Evolutionary conservation across 371 early-diverging fungal species (phyloP).

Genomic region (Mortierella sp.): DNA sequence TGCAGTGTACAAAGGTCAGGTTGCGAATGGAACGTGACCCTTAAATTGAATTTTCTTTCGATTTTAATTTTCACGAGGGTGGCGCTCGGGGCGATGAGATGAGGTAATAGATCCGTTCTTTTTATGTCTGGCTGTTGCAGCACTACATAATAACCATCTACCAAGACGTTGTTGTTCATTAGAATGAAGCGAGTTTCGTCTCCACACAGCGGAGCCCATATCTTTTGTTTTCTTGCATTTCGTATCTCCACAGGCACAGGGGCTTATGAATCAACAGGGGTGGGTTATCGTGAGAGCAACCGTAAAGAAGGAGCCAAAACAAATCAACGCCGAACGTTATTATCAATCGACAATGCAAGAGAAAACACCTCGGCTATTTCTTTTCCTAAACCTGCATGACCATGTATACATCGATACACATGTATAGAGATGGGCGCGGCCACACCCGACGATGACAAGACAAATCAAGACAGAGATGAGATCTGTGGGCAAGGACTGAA

Average conservation of each 20-base stretch:
- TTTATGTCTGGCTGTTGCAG: too few relatives aligned
- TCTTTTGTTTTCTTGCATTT: background rate
- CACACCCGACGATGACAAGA: background rate
- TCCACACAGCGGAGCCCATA: background rate
- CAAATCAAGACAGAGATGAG: background rate
- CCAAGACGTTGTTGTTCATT: background rate
- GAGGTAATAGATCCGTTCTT: too few relatives aligned
- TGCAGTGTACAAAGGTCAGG: too few relatives aligned
- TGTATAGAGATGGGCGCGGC: background rate
- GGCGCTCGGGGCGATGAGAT: too few relatives aligned
- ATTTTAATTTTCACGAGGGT: too few relatives aligned
- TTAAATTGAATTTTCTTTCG: too few relatives aligned
- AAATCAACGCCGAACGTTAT: slow-evolving; percentile 8
- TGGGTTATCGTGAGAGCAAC: background rate
- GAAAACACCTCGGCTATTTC: background rate
- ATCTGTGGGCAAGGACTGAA: too few relatives aligned
- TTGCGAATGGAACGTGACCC: too few relatives aligned
- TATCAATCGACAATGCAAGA: slow-evolving; percentile 16
- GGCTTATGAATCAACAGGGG: background rate
- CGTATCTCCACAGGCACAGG: background rate
- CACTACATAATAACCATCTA: too few relatives aligned
- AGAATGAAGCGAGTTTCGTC: background rate
- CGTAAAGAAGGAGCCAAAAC: background rate
- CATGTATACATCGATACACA: background rate
- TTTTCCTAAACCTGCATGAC: slow-evolving; percentile 1